phyloP scores from a whole-genome alignment of 2,329 filamentous ascomycete species.

The Aspergillus glaucus region DNA sequence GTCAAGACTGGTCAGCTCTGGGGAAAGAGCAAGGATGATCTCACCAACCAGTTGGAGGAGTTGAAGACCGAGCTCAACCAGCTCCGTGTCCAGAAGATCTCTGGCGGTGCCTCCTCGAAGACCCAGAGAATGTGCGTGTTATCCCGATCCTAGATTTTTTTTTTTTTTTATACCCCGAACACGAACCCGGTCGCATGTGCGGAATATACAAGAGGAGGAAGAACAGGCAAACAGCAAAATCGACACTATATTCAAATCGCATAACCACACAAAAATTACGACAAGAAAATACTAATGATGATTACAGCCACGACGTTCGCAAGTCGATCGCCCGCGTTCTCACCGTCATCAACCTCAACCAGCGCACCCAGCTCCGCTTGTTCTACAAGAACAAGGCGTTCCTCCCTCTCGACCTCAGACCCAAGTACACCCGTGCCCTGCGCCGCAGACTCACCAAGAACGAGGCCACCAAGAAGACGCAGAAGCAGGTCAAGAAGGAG shows the following conservation, averaged over 20 bases:
- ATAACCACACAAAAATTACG: not conserved
- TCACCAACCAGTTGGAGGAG: slow-evolving; percentile 90
- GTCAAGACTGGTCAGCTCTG: slow-evolving; percentile 97
- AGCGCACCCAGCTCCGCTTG: slow-evolving; percentile 92
- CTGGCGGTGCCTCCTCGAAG: slow-evolving; percentile 86
- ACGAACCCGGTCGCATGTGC: not conserved
- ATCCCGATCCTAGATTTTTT: slow-evolving; percentile 4
- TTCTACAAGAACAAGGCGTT: slow-evolving; percentile 99
- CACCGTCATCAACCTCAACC: slow-evolving; percentile 99
- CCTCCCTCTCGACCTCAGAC: slow-evolving; percentile 92
- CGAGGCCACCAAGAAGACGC: slow-evolving; percentile 75
- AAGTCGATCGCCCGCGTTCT: slow-evolving; percentile 99
- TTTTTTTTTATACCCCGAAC: not conserved
- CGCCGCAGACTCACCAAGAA: slow-evolving; percentile 88
- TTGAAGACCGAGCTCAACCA: slow-evolving; percentile 94
- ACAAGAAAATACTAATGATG: slow-evolving; percentile 19
- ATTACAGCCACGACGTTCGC: slow-evolving; percentile 85
- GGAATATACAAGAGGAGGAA: slow-evolving; percentile 4
- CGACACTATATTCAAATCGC: slow-evolving; percentile 1
- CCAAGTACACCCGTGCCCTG: slow-evolving; percentile 97
- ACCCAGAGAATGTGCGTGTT: slow-evolving; percentile 87
- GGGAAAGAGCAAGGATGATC: slow-evolving; percentile 98
- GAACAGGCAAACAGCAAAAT: not conserved
- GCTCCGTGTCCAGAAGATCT: slow-evolving; percentile 97
- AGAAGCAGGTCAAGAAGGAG: slow-evolving; percentile 95